Percentiles rank a stretch among this genome's conserved stretches.
These are phyloP conservation scores for Lentinula novae-zelandiae DNA, from an alignment of 1,284 basidiomycete genomes.

Conservation along the genomic window DNA sequence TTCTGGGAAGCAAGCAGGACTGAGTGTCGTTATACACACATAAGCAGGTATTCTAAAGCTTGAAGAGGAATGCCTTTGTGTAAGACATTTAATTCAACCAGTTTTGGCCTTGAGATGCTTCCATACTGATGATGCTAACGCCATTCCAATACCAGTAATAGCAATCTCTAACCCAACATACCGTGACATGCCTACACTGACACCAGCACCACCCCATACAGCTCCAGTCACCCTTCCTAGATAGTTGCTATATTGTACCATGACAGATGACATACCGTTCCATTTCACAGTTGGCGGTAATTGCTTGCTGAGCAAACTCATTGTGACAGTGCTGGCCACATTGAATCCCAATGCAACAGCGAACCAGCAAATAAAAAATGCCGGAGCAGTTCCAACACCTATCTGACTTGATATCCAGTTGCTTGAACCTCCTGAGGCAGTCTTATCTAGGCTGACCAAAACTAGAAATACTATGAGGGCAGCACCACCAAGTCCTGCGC, in stretches of 20 bases:
- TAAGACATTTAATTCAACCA: constrained; percentile 28
- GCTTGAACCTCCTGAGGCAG: constrained; percentile 3
- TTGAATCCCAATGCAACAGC: constrained; percentile 68
- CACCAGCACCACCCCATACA: constrained; percentile 64
- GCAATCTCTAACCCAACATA: constrained; percentile 62
- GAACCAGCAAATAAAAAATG: constrained; percentile 64
- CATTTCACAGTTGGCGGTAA: constrained; percentile 47
- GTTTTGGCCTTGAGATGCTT: constrained; percentile 63
- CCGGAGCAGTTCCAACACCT: constrained; percentile 27
- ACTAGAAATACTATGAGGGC: constrained; percentile 52
- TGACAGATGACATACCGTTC: constrained; percentile 53
- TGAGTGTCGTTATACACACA: too few species aligned
- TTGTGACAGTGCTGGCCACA: constrained; percentile 60
- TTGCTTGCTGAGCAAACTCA: constrained; percentile 64
- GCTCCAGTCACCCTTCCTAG: constrained; percentile 60
- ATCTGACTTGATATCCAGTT: background rate
- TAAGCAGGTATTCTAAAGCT: too few species aligned
- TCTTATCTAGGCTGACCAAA: constrained; percentile 2
- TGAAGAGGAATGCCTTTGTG: background rate
- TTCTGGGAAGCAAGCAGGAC: too few species aligned
- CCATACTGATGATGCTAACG: constrained; percentile 57
- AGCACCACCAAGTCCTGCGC: constrained; percentile 44
- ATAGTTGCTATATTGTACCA: constrained; percentile 68
- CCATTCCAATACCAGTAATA: constrained; percentile 53
- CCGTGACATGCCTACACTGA: constrained; percentile 59